These are phyloP conservation scores for Trichoderma sp. DNA, from an alignment of 2,329 filamentous ascomycete genomes.

Conservation along the genomic window DNA sequence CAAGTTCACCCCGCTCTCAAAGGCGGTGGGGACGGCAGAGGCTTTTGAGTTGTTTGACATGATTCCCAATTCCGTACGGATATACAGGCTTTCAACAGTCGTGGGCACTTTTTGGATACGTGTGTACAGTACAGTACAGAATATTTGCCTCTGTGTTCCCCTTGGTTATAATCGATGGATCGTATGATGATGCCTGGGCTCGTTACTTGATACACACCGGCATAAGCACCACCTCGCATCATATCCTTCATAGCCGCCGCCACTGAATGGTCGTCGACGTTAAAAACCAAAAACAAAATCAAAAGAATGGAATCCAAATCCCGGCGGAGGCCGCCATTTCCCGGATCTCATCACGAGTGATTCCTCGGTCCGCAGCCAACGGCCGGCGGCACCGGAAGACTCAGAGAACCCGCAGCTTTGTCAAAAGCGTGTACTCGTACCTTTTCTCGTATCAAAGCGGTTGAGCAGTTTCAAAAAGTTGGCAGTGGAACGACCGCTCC, in stretches of 20 bases:
- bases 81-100: not conserved
- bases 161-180: not conserved
- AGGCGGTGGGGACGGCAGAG: not conserved
- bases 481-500: not conserved
- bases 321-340: slow-evolving; percentile 11
- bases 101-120: not conserved
- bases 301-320: not conserved
- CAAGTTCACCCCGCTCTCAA: slow-evolving; percentile 11
- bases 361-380: not conserved
- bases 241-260: not conserved
- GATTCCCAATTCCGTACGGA: not conserved
- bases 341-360: not conserved
- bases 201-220: slow-evolving; percentile 1
- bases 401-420: not conserved
- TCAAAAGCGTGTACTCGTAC: not conserved
- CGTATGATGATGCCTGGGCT: slow-evolving; percentile 1
- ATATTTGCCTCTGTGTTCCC: not conserved
- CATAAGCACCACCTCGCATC: slow-evolving; percentile 3
- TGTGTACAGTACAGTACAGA: not conserved
- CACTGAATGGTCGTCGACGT: not conserved
- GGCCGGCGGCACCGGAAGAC: not conserved
- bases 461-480: not conserved
- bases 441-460: not conserved
- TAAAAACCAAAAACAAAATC: not conserved
- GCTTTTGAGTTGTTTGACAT: not conserved